These are phyloP conservation scores for Phyllosticta ampelicida DNA, from an alignment of 2,329 filamentous ascomycete species.

Conservation along the genomic window DNA sequence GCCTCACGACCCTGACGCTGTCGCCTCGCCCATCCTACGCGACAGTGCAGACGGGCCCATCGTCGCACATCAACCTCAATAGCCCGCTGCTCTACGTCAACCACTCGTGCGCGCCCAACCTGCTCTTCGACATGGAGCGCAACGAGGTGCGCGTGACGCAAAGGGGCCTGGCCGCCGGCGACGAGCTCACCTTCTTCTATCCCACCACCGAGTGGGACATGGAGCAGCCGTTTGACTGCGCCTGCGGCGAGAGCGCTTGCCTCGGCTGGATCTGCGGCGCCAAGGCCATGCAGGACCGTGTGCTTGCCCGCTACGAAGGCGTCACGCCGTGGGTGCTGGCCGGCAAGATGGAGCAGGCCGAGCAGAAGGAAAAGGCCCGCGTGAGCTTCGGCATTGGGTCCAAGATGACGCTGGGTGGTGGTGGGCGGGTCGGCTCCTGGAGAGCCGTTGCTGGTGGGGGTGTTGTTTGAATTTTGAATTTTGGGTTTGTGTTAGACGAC, in stretches of 20 bases:
- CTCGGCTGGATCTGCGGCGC: conserved; percentile 54
- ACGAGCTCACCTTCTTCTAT: conserved; percentile 54
- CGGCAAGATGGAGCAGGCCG: conserved; percentile 14
- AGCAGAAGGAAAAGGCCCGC: background rate
- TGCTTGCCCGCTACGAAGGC: conserved; percentile 45
- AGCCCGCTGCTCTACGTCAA: conserved; percentile 48
- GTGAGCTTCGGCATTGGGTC: background rate
- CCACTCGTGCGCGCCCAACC: conserved; percentile 42
- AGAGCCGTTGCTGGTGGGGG: conserved; percentile 5
- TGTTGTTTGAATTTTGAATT: background rate
- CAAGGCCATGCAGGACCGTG: conserved; percentile 43
- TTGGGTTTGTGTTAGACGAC: background rate
- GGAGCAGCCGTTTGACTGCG: conserved; percentile 60
- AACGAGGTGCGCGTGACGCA: conserved; percentile 46
- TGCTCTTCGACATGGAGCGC: conserved; percentile 42
- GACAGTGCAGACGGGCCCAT: conserved; percentile 40
- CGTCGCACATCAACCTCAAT: conserved; percentile 46
- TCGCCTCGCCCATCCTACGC: conserved; percentile 36
- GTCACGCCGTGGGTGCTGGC: conserved; percentile 15
- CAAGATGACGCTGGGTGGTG: conserved; percentile 1
- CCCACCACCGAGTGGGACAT: conserved; percentile 66
- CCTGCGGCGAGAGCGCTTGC: conserved; percentile 48
- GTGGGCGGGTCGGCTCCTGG: background rate
- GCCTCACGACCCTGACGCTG: conserved; percentile 38
- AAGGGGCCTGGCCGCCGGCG: conserved; percentile 25